Percentiles rank a stretch among this genome's conserved stretches.
Conservation (phyloP, 2,329 filamentous ascomycete species). For the Apiospora koreana region DNA sequence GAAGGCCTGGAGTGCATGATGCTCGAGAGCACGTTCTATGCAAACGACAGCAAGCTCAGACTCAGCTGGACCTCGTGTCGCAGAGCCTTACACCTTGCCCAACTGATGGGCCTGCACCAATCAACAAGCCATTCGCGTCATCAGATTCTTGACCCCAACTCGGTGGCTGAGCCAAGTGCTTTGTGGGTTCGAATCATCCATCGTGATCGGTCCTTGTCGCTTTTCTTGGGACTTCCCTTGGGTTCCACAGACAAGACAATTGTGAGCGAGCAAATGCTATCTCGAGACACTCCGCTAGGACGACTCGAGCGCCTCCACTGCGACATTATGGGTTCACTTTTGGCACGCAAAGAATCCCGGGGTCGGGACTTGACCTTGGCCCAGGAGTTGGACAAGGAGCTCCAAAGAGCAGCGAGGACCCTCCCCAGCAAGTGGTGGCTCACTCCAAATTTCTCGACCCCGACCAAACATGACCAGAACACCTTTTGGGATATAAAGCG, state of each 20-base stretch:
- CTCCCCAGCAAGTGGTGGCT: background rate
- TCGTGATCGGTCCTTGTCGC: slow-evolving; percentile 44
- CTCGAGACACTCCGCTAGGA: background rate
- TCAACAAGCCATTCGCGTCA: background rate
- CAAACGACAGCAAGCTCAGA: background rate
- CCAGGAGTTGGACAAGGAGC: slow-evolving; percentile 12
- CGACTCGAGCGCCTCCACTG: background rate
- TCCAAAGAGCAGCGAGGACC: slow-evolving; percentile 20
- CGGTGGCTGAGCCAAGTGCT: slow-evolving; percentile 28
- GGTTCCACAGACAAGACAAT: slow-evolving; percentile 22
- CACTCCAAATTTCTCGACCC: background rate
- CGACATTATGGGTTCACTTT: background rate
- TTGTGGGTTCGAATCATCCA: slow-evolving; percentile 45
- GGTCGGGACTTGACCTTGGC: slow-evolving; percentile 13
- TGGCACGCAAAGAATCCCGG: background rate
- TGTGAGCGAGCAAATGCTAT: background rate
- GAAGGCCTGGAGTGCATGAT: background rate
- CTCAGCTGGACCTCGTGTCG: background rate
- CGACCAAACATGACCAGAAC: slow-evolving; percentile 11
- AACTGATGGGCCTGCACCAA: background rate
- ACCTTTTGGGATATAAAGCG: slow-evolving; percentile 29
- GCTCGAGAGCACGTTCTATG: background rate
- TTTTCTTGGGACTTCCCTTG: slow-evolving; percentile 45
- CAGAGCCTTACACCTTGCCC: background rate
- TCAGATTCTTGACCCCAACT: slow-evolving; percentile 28